Base-by-base conservation (phyloP, 352 stramenopile species). In the Thalassiosira allenii region DNA sequence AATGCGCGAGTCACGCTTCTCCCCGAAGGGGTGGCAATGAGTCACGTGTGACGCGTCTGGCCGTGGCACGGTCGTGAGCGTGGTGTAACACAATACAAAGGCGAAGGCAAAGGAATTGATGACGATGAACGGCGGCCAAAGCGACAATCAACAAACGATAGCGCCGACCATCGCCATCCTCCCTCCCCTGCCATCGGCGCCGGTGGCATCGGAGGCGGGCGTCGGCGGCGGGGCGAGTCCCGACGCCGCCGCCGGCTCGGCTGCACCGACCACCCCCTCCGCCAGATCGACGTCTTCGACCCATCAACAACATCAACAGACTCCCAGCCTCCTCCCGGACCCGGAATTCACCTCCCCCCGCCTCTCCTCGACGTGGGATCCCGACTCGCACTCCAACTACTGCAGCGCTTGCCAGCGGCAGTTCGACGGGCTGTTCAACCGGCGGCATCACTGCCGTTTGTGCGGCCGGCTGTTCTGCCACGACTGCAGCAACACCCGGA, bases 381-480 rank as follows among this genome's bases (percentile, higher is more conserved):
- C 53, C 29, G 77, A 85, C 64, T 11, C 34, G 1, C 27, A 17
- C n/a, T 52, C 56, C 29, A 53, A 41, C 23, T 22, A 43, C 23
- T 85, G 77, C 54, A 62, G 22, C 6, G 54, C 68, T 2, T 85
- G 77, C 47, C 62, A 68, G 25, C 3, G 12, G 9, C 56, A 8
- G n/a, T 85, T 85, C 56, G 77, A 85, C 56, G 14, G 17, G 0
- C 4, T 85, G 12, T 82, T 93, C 25, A 86, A 93, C 67, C 85
- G 87, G 5, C 52, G 81, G 27, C 90, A 95, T 64, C 90, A 95
- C 77, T 95, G 90, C 70, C 87, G 90, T 20, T 66, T 91, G 3
- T 95, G 90, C 62, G 90, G 90, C 3, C 80, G 87, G 32, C 81
- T 95, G 33, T 95, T 93, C 70, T 95, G 90, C 54, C 62, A 89